These are phyloP conservation scores for Choricystis sp. DNA, from an alignment of 139 green algal genomes.

Conservation along the genomic window DNA sequence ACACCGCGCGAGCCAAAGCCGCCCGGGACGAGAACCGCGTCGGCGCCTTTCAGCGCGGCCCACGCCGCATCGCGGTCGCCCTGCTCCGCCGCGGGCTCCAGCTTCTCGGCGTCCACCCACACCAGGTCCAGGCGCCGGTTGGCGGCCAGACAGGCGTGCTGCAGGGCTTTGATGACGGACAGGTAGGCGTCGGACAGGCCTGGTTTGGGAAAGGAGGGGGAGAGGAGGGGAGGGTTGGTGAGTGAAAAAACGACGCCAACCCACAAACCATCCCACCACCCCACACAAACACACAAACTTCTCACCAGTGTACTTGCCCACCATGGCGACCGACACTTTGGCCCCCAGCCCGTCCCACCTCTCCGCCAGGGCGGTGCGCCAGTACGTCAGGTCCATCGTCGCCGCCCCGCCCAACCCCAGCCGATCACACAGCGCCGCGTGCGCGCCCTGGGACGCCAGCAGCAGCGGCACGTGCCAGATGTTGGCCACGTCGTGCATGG, in stretches of 20 bases:
- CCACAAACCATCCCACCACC: no score
- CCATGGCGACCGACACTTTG: conserved; percentile 70
- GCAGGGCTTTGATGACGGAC: conserved; percentile 87
- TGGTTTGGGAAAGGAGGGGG: no score
- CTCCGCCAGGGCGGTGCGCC: conserved; percentile 53
- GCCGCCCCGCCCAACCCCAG: conserved; percentile 37
- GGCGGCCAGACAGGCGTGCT: conserved; percentile 86
- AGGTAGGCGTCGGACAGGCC: conserved; percentile 88
- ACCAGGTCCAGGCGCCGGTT: conserved; percentile 67
- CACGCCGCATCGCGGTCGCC: conserved; percentile 29
- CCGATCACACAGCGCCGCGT: conserved; percentile 51
- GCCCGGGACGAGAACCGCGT: conserved; percentile 90
- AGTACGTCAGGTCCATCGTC: conserved; percentile 43
- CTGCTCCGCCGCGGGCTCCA: conserved; percentile 51
- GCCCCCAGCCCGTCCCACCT: conserved; percentile 50
- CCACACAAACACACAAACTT: no score
- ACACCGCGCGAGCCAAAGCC: conserved; percentile 85
- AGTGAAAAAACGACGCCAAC: no score
- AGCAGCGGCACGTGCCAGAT: conserved; percentile 86
- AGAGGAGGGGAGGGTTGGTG: no score
- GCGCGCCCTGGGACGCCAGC: conserved; percentile 58
- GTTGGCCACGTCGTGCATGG: conserved; percentile 92
- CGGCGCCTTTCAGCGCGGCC: conserved; percentile 32
- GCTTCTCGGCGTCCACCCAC: conserved; percentile 80
- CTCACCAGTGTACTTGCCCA: conserved; percentile 98